phyloP scores from a whole-genome alignment of 2,329 filamentous ascomycete species.

The Ophiostoma piceae region DNA sequence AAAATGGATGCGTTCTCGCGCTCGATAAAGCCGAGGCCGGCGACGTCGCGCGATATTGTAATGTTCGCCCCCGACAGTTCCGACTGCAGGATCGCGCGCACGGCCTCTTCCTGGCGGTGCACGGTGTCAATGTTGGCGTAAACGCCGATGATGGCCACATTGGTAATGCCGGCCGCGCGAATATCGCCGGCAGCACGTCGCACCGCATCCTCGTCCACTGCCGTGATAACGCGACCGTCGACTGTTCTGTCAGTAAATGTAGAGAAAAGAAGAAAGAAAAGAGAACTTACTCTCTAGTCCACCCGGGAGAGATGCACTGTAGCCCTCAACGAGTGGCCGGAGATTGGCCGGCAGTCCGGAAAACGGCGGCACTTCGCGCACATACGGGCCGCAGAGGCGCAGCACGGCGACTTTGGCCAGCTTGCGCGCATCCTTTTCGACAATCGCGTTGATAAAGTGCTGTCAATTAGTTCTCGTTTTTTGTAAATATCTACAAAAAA shows the following conservation, averaged over 20 bases:
- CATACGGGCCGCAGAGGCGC: background rate
- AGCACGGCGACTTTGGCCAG: background rate
- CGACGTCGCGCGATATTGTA: background rate
- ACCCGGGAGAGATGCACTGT: background rate
- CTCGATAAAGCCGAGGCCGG: constrained; percentile 1
- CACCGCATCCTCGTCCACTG: background rate
- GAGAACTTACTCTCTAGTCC: background rate
- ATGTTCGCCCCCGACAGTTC: background rate
- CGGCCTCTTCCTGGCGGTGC: background rate
- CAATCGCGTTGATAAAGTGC: constrained; percentile 3
- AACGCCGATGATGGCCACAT: background rate
- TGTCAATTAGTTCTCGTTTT: background rate
- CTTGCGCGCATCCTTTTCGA: background rate
- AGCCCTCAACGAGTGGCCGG: background rate
- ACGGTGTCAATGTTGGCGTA: background rate
- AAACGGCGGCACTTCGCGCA: background rate
- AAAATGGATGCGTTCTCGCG: background rate
- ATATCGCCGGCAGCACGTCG: background rate
- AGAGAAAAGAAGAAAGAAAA: background rate
- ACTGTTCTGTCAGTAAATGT: background rate
- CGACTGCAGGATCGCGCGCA: background rate
- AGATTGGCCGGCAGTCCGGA: background rate
- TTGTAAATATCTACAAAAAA: too few species aligned
- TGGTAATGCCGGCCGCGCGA: background rate
- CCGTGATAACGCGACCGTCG: background rate